A percentile compares a stretch with the other conserved stretches of the same genome.
Evolutionary conservation across 495 filamentous ascomycete genomes (phyloP).

Genomic region (Ramalina peruviana): DNA sequence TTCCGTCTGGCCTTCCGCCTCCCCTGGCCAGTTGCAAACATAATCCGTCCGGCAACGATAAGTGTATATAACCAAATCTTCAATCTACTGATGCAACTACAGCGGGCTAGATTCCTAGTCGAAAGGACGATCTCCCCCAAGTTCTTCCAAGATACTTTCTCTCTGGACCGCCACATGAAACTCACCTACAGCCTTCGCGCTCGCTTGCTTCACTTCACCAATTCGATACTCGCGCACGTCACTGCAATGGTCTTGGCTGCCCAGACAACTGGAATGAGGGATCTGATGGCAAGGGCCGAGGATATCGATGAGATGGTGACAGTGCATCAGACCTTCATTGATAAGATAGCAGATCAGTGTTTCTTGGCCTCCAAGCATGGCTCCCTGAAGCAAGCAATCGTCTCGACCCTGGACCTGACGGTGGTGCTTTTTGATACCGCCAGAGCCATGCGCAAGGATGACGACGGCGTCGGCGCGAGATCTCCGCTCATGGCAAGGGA

Average conservation of each 20-base stretch:
- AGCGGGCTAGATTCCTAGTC: constrained; percentile 53
- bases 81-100: constrained; percentile 62
- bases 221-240: constrained; percentile 59
- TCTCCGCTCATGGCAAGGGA: constrained; percentile 4
- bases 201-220: constrained; percentile 68
- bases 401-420: constrained; percentile 48
- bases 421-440: constrained; percentile 34
- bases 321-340: constrained; percentile 50
- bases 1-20: constrained; percentile 49
- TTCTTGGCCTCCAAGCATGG: constrained; percentile 49
- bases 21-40: constrained; percentile 77
- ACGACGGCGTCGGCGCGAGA: constrained; percentile 2
- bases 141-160: constrained; percentile 3
- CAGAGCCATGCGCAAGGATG: constrained; percentile 19
- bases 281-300: constrained; percentile 39
- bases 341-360: constrained; percentile 46
- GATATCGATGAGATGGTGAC: constrained; percentile 75
- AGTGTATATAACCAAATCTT: constrained; percentile 53
- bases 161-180: constrained; percentile 22
- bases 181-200: constrained; percentile 50
- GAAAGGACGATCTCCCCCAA: constrained; percentile 33
- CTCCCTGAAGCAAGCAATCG: constrained; percentile 50
- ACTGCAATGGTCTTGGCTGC: constrained; percentile 55
- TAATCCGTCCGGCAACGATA: constrained; percentile 50
- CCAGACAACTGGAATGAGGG: constrained; percentile 36